phyloP scores from a whole-genome alignment of 2,329 filamentous ascomycete genomes.

The Alternaria panax region DNA sequence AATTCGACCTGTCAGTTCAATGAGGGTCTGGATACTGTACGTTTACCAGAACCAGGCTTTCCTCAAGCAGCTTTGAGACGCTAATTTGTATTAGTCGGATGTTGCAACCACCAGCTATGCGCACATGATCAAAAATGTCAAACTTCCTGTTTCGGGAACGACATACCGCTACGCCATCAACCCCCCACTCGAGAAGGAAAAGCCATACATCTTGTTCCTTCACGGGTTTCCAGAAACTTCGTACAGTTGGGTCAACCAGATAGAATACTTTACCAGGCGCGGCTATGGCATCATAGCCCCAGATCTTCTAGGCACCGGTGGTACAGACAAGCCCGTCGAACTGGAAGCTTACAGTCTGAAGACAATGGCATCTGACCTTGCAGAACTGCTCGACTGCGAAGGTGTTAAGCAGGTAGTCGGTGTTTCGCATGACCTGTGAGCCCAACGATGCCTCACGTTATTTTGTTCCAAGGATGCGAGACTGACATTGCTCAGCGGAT shows the following conservation, averaged over 20 bases:
- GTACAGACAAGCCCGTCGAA: not conserved
- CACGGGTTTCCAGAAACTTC: not conserved
- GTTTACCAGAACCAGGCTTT: not conserved
- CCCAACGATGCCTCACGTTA: rapidly evolving
- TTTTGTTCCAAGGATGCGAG: rapidly evolving
- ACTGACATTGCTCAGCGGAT: not conserved
- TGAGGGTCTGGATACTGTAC: not conserved
- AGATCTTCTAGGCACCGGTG: not conserved
- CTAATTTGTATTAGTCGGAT: not conserved
- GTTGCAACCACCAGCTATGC: not conserved
- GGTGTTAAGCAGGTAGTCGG: not conserved
- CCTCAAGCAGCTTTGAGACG: not conserved
- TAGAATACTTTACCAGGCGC: not conserved
- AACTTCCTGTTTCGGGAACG: not conserved
- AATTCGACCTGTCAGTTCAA: not conserved
- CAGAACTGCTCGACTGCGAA: not conserved
- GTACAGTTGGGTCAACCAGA: not conserved
- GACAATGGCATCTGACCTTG: not conserved
- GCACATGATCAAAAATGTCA: not conserved
- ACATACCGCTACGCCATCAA: not conserved
- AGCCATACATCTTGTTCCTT: not conserved
- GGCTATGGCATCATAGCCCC: not conserved
- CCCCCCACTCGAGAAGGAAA: not conserved
- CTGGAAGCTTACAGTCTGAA: not conserved
- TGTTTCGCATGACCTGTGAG: not conserved